These are phyloP conservation scores for Kwoniella europaea DNA, from an alignment of 768 basidiomycete species.

Conservation along the genomic window DNA sequence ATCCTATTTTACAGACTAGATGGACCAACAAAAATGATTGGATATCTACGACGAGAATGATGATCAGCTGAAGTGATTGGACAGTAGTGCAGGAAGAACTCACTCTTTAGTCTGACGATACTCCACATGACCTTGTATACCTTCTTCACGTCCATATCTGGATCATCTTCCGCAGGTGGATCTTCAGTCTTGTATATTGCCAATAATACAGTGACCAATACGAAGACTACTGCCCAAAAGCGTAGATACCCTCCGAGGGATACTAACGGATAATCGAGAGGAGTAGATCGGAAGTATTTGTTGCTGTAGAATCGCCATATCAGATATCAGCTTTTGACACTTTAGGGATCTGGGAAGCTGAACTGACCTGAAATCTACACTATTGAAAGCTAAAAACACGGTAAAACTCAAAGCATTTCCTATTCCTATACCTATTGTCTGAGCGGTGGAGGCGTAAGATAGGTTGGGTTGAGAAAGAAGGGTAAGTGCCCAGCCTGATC, in stretches of 20 bases:
- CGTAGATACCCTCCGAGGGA: conserved; percentile 77
- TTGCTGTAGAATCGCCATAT: conserved; percentile 54
- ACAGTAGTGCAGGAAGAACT: conserved; percentile 37
- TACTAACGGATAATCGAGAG: conserved; percentile 59
- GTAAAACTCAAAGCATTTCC: conserved; percentile 97
- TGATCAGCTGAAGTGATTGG: background rate
- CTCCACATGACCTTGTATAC: conserved; percentile 95
- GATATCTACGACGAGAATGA: conserved; percentile 80
- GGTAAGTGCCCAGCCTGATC: conserved; percentile 61
- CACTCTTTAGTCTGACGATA: conserved; percentile 88
- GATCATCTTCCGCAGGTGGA: conserved; percentile 70
- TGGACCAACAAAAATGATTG: conserved; percentile 85
- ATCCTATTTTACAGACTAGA: conserved; percentile 89
- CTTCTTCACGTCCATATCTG: conserved; percentile 84
- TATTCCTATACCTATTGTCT: conserved; percentile 94
- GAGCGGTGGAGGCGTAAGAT: conserved; percentile 96
- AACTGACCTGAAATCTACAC: conserved; percentile 79
- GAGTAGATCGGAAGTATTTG: conserved; percentile 61
- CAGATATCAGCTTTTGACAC: conserved; percentile 6
- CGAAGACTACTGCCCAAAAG: conserved; percentile 83
- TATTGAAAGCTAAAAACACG: conserved; percentile 95
- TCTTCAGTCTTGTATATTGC: conserved; percentile 89
- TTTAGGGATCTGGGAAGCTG: background rate
- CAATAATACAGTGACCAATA: conserved; percentile 84
- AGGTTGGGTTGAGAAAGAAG: conserved; percentile 87